phyloP scores from a whole-genome alignment of 345 rosid species.

The Arabis hirsuta region DNA sequence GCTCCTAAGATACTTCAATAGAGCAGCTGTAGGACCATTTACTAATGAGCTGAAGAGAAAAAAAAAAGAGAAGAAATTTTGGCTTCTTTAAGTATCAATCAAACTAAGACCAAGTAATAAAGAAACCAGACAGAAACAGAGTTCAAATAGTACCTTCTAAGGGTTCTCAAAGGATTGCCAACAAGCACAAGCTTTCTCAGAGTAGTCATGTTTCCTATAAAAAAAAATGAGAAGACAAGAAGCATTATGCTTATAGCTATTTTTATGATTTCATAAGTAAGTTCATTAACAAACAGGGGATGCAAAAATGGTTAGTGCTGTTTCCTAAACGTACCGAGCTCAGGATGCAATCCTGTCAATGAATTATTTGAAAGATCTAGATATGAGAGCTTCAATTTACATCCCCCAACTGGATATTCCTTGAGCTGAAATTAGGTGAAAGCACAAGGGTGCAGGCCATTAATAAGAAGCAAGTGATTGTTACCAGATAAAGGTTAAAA shows the following conservation, averaged over 20 bases:
- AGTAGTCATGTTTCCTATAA: constrained; percentile 79
- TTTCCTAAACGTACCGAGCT: constrained; percentile 67
- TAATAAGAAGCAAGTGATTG: neutral
- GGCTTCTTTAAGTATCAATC: constrained; percentile 30
- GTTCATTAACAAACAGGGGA: constrained; percentile 22
- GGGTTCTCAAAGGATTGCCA: constrained; percentile 89
- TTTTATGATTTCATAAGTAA: neutral
- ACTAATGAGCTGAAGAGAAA: constrained; percentile 71
- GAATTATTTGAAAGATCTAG: constrained; percentile 96
- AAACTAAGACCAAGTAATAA: constrained; percentile 8
- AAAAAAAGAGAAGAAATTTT: neutral
- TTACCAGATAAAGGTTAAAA: constrained; percentile 18
- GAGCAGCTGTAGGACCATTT: constrained; percentile 85
- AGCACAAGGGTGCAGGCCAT: constrained; percentile 16
- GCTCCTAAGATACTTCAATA: constrained; percentile 81
- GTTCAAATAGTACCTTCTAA: constrained; percentile 60
- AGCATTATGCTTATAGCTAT: constrained; percentile 6
- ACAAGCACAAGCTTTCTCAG: constrained; percentile 72
- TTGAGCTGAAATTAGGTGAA: constrained; percentile 61
- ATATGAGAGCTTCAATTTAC: constrained; percentile 69
- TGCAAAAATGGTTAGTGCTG: constrained; percentile 25
- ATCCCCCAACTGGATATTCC: constrained; percentile 83
- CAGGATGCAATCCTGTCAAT: constrained; percentile 81
- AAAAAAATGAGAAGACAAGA: constrained; percentile 2
- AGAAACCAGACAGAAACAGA: constrained; percentile 22